These are phyloP conservation scores for Bothia castanella DNA, from an alignment of 1,284 basidiomycete species.

Conservation along the genomic window DNA sequence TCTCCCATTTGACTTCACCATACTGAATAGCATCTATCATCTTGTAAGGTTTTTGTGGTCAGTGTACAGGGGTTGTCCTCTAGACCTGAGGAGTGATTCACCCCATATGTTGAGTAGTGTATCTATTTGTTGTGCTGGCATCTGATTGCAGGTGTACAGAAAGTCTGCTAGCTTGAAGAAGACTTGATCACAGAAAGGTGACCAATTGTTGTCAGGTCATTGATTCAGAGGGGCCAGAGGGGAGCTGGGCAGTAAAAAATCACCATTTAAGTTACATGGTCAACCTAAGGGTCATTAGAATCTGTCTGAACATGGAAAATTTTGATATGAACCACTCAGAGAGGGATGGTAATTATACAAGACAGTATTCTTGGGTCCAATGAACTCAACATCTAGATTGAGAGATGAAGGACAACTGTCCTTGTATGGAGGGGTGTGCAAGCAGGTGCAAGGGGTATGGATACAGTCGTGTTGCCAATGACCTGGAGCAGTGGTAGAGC, in stretches of 20 bases:
- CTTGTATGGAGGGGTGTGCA: too few species aligned
- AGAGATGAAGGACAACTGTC: too few species aligned
- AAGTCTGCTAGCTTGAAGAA: slow-evolving; percentile 12
- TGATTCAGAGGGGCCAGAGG: too few species aligned
- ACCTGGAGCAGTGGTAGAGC: too few species aligned
- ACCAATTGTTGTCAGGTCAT: slow-evolving; percentile 10
- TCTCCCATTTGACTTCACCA: slow-evolving; percentile 9
- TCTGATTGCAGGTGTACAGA: slow-evolving; percentile 22
- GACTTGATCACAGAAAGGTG: not conserved
- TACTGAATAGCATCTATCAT: not conserved
- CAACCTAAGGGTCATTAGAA: too few species aligned
- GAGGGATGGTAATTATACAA: too few species aligned
- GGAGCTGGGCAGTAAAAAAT: not conserved
- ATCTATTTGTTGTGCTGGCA: slow-evolving; percentile 26
- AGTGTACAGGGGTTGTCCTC: not conserved
- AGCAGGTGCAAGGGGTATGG: too few species aligned
- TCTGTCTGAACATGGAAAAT: too few species aligned
- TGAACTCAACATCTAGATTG: too few species aligned
- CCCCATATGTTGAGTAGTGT: slow-evolving; percentile 29
- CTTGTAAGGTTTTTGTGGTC: slow-evolving; percentile 3
- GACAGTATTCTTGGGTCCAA: too few species aligned
- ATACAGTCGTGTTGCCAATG: too few species aligned
- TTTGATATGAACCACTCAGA: too few species aligned
- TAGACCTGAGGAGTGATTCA: slow-evolving; percentile 3
- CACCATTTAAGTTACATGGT: not conserved